Conservation (phyloP, 306 rosid genomes). For the Vachellia collinsii region DNA sequence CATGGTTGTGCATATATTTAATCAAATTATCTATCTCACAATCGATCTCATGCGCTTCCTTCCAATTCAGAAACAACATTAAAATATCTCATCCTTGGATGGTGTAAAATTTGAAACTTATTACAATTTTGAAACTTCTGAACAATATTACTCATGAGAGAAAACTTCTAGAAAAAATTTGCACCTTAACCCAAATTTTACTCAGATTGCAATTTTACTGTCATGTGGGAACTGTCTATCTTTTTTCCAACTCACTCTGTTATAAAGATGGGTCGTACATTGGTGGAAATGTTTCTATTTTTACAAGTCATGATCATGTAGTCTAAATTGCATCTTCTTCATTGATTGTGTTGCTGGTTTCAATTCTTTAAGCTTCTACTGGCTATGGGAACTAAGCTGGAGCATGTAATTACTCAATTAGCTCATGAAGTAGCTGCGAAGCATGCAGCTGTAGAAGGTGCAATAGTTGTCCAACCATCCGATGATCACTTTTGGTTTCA, state of each 20-base stretch:
- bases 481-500: constrained; percentile 87
- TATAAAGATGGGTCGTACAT: not conserved
- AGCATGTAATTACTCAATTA: constrained; percentile 76
- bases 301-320: not conserved
- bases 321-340: constrained; percentile 12
- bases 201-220: not conserved
- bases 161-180: too few relatives aligned
- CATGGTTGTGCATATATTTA: too few relatives aligned
- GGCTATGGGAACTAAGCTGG: constrained; percentile 91
- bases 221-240: not conserved
- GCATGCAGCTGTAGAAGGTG: constrained; percentile 88
- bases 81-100: too few relatives aligned
- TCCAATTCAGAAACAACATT: not conserved
- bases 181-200: too few relatives aligned
- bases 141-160: too few relatives aligned
- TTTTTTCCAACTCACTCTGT: not conserved
- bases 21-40: not conserved
- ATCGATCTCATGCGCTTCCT: not conserved
- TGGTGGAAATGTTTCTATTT: not conserved
- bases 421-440: constrained; percentile 95
- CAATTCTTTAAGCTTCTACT: constrained; percentile 70
- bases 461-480: constrained; percentile 80
- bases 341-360: constrained; percentile 31
- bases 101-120: too few relatives aligned
- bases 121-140: too few relatives aligned